Conservation (phyloP, 83 land plant species). For the Larix sibirica region DNA sequence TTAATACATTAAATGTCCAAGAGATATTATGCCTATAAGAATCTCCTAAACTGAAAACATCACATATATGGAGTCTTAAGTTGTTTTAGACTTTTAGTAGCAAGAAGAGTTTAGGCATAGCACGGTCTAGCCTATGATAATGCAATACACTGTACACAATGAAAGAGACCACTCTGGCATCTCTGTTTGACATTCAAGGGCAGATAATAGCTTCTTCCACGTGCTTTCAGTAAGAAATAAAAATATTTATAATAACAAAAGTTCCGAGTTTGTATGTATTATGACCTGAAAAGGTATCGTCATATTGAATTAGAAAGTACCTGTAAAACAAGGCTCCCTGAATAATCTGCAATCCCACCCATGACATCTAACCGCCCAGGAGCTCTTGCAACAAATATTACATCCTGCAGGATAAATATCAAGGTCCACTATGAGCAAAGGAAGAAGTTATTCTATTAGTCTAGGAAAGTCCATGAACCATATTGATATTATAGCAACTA, state of each 20-base stretch:
- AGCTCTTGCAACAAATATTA: conserved; percentile 89
- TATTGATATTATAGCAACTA: too few relatives aligned
- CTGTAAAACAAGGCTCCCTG: conserved; percentile 98
- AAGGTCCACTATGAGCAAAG: not conserved
- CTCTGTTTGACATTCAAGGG: not conserved
- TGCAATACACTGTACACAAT: not conserved
- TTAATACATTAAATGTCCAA: not conserved
- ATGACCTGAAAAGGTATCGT: not conserved
- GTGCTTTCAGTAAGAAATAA: not conserved
- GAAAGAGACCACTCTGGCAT: not conserved
- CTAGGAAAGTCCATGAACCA: not conserved
- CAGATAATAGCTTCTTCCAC: not conserved
- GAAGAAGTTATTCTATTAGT: not conserved
- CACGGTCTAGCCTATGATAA: not conserved
- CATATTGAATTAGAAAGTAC: conserved; percentile 30
- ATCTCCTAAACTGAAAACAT: not conserved
- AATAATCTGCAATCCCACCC: conserved; percentile 99
- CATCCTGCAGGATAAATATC: conserved; percentile 60
- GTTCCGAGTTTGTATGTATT: not conserved
- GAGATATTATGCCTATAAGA: not conserved
- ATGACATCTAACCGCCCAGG: conserved; percentile 99
- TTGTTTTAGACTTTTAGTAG: not conserved
- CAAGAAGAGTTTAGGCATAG: not conserved
- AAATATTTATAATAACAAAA: not conserved
- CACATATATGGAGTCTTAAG: not conserved